These are phyloP conservation scores for Gloeophyllum trabeum DNA, from an alignment of 768 basidiomycete species.

Conservation along the genomic window DNA sequence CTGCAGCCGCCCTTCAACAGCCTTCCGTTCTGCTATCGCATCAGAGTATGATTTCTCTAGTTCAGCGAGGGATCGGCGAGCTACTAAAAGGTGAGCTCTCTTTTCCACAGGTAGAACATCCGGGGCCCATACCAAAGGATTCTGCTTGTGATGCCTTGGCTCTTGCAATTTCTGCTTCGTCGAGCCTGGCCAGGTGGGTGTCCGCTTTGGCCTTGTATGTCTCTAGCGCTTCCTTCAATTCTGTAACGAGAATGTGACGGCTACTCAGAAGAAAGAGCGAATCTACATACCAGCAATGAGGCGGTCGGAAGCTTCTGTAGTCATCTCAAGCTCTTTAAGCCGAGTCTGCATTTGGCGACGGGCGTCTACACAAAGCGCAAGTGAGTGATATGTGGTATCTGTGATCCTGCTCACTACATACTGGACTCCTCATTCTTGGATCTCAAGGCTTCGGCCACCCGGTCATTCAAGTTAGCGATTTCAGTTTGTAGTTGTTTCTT, in stretches of 20 bases:
- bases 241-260: conserved; percentile 18
- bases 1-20: conserved; percentile 35
- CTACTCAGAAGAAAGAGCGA: background rate
- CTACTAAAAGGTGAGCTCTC: conserved; percentile 19
- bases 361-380: conserved; percentile 26
- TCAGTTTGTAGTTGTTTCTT: conserved; percentile 53
- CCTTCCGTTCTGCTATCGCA: conserved; percentile 38
- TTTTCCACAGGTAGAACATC: background rate
- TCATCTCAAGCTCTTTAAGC: conserved; percentile 54
- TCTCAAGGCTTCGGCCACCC: conserved; percentile 37
- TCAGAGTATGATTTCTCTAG: conserved; percentile 47
- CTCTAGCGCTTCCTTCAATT: conserved; percentile 52
- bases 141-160: conserved; percentile 58
- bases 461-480: conserved; percentile 38
- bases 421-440: conserved; percentile 50
- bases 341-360: conserved; percentile 48
- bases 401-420: conserved; percentile 16
- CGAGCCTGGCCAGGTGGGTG: conserved; percentile 44
- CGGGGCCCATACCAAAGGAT: conserved; percentile 34
- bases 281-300: conserved; percentile 53
- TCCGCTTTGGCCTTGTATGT: conserved; percentile 55
- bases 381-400: background rate
- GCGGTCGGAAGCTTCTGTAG: conserved; percentile 45
- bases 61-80: conserved; percentile 49
- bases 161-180: conserved; percentile 57